These are phyloP conservation scores for Epichloe sibirici DNA, from an alignment of 2,329 filamentous ascomycete species.

Conservation along the genomic window DNA sequence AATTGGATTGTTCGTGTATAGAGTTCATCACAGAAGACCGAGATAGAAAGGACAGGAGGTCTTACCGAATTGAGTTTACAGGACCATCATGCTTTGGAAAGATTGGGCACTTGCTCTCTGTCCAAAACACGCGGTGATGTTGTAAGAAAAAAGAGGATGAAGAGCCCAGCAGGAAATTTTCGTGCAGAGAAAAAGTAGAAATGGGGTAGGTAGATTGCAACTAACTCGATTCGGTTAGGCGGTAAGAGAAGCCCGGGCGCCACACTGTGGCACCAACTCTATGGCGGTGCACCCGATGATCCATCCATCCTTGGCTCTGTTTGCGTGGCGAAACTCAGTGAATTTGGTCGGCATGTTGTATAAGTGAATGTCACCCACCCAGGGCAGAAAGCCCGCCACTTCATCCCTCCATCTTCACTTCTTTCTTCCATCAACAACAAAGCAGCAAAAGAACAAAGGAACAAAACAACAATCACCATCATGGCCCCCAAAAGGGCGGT, in stretches of 20 bases:
- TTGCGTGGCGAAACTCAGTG: constrained; percentile 16
- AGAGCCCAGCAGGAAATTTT: constrained; percentile 2
- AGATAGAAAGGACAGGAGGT: neutral
- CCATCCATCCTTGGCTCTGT: too few species aligned
- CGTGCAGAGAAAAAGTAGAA: constrained; percentile 2
- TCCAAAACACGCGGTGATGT: neutral
- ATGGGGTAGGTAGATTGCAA: neutral
- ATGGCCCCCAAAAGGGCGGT: constrained; percentile 47
- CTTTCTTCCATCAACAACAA: neutral
- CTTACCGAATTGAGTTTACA: constrained; percentile 12
- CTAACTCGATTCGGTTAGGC: constrained; percentile 1
- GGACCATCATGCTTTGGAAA: neutral
- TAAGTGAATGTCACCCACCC: constrained; percentile 11
- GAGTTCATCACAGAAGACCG: constrained; percentile 21
- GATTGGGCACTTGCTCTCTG: constrained; percentile 1
- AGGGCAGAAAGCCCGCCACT: neutral
- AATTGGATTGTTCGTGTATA: constrained; percentile 49
- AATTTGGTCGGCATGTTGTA: constrained; percentile 4
- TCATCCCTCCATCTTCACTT: neutral
- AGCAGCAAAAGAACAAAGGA: neutral
- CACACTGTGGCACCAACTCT: constrained; percentile 3
- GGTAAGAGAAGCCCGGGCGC: neutral
- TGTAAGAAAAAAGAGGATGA: neutral
- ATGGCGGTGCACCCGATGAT: constrained; percentile 24
- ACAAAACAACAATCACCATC: constrained; percentile 12